Evolutionary conservation across 2,329 filamentous ascomycete species (phyloP).

Genomic region (Fragosphaeria purpurea): DNA sequence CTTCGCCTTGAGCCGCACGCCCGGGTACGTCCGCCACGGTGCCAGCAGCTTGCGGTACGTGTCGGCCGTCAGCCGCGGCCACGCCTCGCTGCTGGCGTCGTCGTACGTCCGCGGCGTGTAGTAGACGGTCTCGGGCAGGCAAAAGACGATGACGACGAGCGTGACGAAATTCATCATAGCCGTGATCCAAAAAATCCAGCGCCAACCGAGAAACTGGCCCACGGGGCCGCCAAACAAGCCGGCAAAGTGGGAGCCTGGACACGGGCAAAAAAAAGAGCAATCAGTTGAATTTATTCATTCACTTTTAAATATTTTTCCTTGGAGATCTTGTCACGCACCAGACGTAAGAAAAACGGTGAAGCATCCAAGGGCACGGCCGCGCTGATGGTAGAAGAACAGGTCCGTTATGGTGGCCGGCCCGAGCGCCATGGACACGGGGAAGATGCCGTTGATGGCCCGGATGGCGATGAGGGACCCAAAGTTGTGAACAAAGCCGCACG

Average conservation of each 20-base stretch:
- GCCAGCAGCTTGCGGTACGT: conserved; percentile 1
- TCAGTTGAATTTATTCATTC: conserved; percentile 6
- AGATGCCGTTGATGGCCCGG: conserved; percentile 20
- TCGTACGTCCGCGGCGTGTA: too few species aligned
- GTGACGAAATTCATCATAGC: conserved; percentile 18
- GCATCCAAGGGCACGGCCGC: conserved; percentile 19
- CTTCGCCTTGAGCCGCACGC: conserved; percentile 6
- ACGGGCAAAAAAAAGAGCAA: conserved; percentile 15
- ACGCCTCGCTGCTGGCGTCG: not conserved
- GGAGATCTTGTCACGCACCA: too few species aligned
- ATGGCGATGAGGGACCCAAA: conserved; percentile 13
- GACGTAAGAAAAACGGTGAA: conserved; percentile 20
- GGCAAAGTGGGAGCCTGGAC: conserved; percentile 18
- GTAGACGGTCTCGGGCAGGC: conserved; percentile 21
- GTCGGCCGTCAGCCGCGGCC: not conserved
- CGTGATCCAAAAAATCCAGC: conserved; percentile 15
- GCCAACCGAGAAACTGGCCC: conserved; percentile 9
- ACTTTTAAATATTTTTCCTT: too few species aligned
- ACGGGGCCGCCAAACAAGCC: conserved; percentile 14
- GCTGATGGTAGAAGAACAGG: conserved; percentile 22
- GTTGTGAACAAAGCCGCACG: conserved; percentile 12
- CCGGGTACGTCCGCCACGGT: conserved; percentile 2
- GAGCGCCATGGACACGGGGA: conserved; percentile 20
- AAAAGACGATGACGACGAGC: conserved; percentile 17
- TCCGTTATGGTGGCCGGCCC: conserved; percentile 21